phyloP scores from a whole-genome alignment of 192 early-diverging fungal genomes.

The Phycomyces nitens region DNA sequence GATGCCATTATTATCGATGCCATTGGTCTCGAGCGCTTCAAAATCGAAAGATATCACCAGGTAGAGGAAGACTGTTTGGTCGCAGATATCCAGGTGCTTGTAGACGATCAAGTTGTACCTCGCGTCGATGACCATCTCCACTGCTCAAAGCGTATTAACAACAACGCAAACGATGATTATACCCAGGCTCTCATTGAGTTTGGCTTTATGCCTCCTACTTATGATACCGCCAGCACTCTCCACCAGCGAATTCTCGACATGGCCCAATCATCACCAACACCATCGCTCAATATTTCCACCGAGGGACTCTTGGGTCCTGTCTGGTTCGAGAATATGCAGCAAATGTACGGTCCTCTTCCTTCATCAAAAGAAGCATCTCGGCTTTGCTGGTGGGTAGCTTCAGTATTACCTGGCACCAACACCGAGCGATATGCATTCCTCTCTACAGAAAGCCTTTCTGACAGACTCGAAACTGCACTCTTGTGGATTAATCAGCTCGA shows the following conservation, averaged over 20 bases:
- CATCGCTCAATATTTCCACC: slow-evolving; percentile 5
- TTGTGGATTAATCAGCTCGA: slow-evolving; percentile 10
- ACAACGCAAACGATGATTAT: background rate
- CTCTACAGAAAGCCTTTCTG: slow-evolving; percentile 3
- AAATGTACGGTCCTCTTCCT: slow-evolving; percentile 14
- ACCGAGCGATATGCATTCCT: slow-evolving; percentile 10
- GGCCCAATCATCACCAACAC: background rate
- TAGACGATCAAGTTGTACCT: background rate
- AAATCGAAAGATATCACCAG: slow-evolving; percentile 3
- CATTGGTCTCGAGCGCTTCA: slow-evolving; percentile 13
- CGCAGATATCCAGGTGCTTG: slow-evolving; percentile 4
- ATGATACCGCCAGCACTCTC: background rate
- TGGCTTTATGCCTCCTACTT: background rate
- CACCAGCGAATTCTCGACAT: background rate
- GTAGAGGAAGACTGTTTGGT: background rate
- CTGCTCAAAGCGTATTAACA: background rate
- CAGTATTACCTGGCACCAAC: slow-evolving; percentile 2
- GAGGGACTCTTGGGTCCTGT: slow-evolving; percentile 15
- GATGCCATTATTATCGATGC: slow-evolving; percentile 20
- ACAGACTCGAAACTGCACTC: slow-evolving; percentile 13
- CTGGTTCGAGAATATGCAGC: slow-evolving; percentile 11
- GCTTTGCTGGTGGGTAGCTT: slow-evolving; percentile 21
- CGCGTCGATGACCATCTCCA: background rate
- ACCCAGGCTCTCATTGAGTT: background rate
- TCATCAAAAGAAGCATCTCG: slow-evolving; percentile 7